These are phyloP conservation scores for Lasiodiplodia sp. DNA, from an alignment of 2,329 filamentous ascomycete species.

Conservation along the genomic window DNA sequence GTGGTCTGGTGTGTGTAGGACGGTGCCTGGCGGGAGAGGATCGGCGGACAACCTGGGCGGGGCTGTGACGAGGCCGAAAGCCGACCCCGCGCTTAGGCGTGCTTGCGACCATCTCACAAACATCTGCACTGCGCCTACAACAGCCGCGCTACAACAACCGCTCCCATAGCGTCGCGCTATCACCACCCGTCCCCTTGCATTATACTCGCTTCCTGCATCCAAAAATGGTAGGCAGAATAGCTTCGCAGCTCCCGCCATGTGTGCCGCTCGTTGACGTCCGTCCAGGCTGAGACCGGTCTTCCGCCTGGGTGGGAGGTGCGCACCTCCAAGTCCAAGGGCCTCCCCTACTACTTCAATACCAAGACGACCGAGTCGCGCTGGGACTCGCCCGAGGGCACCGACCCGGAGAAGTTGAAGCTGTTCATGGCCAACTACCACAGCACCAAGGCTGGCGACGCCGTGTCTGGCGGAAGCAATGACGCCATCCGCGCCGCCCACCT, in stretches of 20 bases:
- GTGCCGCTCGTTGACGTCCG: constrained; percentile 16
- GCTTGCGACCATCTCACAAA: constrained; percentile 26
- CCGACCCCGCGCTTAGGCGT: constrained; percentile 11
- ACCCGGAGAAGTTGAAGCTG: constrained; percentile 88
- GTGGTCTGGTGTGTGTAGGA: neutral
- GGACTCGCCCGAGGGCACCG: constrained; percentile 88
- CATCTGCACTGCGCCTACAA: constrained; percentile 18
- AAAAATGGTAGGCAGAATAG: constrained; percentile 11
- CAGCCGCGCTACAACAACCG: constrained; percentile 20
- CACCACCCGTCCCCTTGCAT: neutral
- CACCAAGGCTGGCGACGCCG: constrained; percentile 49
- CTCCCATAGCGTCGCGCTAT: constrained; percentile 25
- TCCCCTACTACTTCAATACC: constrained; percentile 98
- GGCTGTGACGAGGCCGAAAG: constrained; percentile 23
- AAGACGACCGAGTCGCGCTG: constrained; percentile 87
- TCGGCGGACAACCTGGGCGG: constrained; percentile 5
- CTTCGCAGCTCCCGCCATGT: neutral
- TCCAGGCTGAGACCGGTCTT: constrained; percentile 78
- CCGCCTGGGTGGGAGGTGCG: constrained; percentile 93
- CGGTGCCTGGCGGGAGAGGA: constrained; percentile 19
- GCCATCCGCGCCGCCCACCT: constrained; percentile 95
- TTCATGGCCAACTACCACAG: constrained; percentile 94
- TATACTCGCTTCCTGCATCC: neutral
- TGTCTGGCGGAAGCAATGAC: constrained; percentile 63
- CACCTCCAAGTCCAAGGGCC: constrained; percentile 97